These are phyloP conservation scores for Psidium guajava DNA, from an alignment of 345 rosid species.

Conservation along the genomic window DNA sequence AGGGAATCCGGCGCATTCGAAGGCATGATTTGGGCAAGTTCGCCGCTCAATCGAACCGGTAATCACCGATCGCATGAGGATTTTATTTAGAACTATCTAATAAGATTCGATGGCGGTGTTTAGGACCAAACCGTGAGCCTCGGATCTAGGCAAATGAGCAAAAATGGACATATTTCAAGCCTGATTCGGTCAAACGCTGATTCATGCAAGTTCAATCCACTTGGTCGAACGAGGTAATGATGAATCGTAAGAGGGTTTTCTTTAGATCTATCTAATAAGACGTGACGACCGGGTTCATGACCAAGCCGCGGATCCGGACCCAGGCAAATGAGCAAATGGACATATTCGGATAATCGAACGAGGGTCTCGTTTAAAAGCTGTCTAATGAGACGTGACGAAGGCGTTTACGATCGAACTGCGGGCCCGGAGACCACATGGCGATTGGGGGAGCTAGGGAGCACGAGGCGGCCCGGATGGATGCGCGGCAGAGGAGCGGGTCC, in stretches of 20 bases:
- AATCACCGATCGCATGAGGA: background rate
- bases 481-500: background rate
- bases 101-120: background rate
- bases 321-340: too few species aligned
- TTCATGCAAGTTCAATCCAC: too few species aligned
- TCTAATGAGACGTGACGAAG: too few species aligned
- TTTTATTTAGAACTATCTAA: background rate
- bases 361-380: too few species aligned
- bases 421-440: too few species aligned
- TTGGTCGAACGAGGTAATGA: background rate
- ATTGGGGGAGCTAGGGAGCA: background rate
- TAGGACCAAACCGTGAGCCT: accelerated
- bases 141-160: too few species aligned
- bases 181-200: background rate
- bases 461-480: background rate
- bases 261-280: background rate
- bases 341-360: too few species aligned
- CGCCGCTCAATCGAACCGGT: background rate
- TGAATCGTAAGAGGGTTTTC: accelerated
- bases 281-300: background rate
- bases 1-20: background rate
- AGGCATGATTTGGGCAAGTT: background rate
- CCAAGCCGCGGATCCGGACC: background rate
- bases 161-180: background rate
- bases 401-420: too few species aligned